These are phyloP conservation scores for Tolypocladium inflatum DNA, from an alignment of 2,329 filamentous ascomycete genomes.

Conservation along the genomic window DNA sequence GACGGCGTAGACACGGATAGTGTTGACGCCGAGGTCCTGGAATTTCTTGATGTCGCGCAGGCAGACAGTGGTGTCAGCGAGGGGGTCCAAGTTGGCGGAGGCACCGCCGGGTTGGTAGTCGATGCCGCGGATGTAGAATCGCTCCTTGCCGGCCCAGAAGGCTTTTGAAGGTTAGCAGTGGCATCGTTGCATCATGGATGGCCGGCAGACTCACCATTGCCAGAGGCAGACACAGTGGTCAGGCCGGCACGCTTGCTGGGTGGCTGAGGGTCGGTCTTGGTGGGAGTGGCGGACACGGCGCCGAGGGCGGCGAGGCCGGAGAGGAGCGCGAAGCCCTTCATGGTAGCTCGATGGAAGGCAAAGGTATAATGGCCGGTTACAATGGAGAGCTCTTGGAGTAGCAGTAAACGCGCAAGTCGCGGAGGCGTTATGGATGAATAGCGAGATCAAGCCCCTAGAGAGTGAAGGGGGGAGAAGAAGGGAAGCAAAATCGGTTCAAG, in stretches of 20 bases:
- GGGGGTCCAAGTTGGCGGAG: constrained; percentile 55
- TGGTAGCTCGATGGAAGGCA: constrained; percentile 21
- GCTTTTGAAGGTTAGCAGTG: constrained; percentile 24
- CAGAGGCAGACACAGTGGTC: constrained; percentile 41
- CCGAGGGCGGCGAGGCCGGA: constrained; percentile 37
- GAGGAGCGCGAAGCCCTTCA: constrained; percentile 39
- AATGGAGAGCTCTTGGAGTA: neutral
- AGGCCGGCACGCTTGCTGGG: constrained; percentile 40
- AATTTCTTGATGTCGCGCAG: constrained; percentile 73
- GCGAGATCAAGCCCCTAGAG: constrained; percentile 7
- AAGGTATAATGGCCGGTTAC: constrained; percentile 1
- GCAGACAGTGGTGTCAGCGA: constrained; percentile 62
- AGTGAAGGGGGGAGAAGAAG: constrained; percentile 9
- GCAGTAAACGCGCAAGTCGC: neutral
- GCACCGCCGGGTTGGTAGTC: constrained; percentile 56
- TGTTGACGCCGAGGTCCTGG: constrained; percentile 81
- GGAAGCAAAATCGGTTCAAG: constrained; percentile 5
- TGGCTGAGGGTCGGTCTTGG: constrained; percentile 35
- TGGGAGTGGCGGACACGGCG: constrained; percentile 38
- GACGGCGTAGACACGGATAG: constrained; percentile 83
- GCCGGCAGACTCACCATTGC: constrained; percentile 40
- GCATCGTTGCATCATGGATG: neutral
- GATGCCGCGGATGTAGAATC: constrained; percentile 52
- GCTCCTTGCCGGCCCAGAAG: constrained; percentile 42
- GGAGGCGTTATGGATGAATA: constrained; percentile 1